Evolutionary conservation across 352 stramenopile species (phyloP).

Genomic region (Discostella stelligera): DNA sequence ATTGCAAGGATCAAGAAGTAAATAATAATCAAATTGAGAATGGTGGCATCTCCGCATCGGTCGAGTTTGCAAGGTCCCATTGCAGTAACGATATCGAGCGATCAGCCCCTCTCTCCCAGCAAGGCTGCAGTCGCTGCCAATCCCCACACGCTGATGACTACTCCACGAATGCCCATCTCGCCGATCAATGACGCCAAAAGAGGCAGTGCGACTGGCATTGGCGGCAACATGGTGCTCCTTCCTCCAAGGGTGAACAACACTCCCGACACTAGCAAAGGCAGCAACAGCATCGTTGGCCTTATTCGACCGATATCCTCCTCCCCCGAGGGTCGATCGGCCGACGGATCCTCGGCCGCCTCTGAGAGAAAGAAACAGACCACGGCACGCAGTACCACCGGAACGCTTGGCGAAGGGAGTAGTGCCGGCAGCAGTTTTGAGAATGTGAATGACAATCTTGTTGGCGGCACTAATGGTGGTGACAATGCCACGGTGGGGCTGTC

Average conservation of each 20-base stretch:
- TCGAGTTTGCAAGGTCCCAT: not conserved
- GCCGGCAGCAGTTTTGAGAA: not conserved
- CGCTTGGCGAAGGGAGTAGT: not conserved
- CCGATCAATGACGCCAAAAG: too few species aligned
- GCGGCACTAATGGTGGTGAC: not conserved
- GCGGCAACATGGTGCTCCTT: not conserved
- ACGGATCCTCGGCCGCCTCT: not conserved
- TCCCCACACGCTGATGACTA: too few species aligned
- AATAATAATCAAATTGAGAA: not conserved
- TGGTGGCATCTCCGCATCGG: not conserved
- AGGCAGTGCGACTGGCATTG: too few species aligned
- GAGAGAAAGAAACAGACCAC: not conserved
- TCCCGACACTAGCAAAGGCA: not conserved
- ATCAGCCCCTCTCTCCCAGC: not conserved
- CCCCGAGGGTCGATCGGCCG: constrained; percentile 6
- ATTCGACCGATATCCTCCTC: not conserved
- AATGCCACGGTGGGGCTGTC: not conserved
- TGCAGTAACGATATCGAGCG: not conserved
- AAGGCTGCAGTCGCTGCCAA: not conserved
- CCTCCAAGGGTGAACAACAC: not conserved
- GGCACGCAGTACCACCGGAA: not conserved
- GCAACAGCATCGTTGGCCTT: too few species aligned
- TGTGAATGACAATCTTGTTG: not conserved
- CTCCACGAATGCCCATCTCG: too few species aligned
- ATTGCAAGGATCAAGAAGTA: not conserved